Evolutionary conservation across 768 basidiomycete species (phyloP).

Genomic region (Tricholoma flavovirens): DNA sequence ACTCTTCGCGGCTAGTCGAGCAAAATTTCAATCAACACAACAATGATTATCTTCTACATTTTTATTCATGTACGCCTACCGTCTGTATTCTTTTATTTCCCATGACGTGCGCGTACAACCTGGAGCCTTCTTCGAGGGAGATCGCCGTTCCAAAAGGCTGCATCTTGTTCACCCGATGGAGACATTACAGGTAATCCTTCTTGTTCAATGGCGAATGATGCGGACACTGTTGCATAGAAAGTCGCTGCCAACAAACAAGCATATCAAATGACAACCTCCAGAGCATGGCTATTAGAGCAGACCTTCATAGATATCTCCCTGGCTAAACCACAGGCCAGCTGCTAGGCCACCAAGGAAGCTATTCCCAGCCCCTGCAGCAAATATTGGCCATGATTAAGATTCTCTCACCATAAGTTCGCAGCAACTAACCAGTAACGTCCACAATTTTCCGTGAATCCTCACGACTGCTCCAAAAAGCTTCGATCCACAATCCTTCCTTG

Average conservation of each 20-base stretch:
- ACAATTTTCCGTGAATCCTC: constrained; percentile 46
- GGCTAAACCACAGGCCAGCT: constrained; percentile 56
- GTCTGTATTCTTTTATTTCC: constrained; percentile 28
- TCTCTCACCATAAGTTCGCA: constrained; percentile 9
- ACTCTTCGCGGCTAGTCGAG: constrained; percentile 88
- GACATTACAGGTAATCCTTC: constrained; percentile 60
- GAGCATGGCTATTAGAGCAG: constrained; percentile 2
- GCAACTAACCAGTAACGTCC: constrained; percentile 69
- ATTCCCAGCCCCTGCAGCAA: constrained; percentile 75
- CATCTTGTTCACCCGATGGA: constrained; percentile 15
- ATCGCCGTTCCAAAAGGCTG: constrained; percentile 68
- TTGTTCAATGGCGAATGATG: constrained; percentile 82
- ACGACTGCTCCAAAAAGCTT: constrained; percentile 61
- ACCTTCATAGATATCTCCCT: constrained; percentile 68
- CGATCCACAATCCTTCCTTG: constrained; percentile 51
- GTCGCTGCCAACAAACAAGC: constrained; percentile 38
- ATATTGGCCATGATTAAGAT: neutral
- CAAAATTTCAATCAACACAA: constrained; percentile 64
- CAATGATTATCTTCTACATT: constrained; percentile 30
- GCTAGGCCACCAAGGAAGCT: constrained; percentile 81
- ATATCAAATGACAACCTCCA: constrained; percentile 1
- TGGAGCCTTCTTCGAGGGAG: constrained; percentile 52
- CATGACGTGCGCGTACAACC: constrained; percentile 39
- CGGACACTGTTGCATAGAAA: constrained; percentile 73
- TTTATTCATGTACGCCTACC: constrained; percentile 18